These are phyloP conservation scores for Pascua sp. DNA, from an alignment of 1,284 basidiomycete species.

Conservation along the genomic window DNA sequence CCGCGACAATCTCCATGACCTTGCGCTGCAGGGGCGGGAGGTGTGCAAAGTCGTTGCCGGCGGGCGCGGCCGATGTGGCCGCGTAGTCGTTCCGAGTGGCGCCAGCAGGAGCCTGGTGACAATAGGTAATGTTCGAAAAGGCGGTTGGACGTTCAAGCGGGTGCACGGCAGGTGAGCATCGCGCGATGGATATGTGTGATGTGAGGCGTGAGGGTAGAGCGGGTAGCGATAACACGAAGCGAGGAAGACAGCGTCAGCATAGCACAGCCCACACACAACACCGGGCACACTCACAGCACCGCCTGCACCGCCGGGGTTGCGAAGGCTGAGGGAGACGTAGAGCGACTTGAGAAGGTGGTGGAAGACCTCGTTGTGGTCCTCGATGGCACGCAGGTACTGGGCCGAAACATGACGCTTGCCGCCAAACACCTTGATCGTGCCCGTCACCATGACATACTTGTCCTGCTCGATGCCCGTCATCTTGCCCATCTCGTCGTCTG, in stretches of 20 bases:
- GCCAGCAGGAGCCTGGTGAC: background rate
- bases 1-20: conserved; percentile 62
- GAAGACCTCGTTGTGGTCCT: conserved; percentile 74
- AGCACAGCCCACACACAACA: background rate
- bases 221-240: background rate
- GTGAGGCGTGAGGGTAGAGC: no score
- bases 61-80: conserved; percentile 12
- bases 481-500: conserved; percentile 56
- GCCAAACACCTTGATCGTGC: conserved; percentile 82
- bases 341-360: conserved; percentile 69
- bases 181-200: no score
- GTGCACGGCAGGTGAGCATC: no score
- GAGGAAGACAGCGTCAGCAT: background rate
- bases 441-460: conserved; percentile 78
- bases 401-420: conserved; percentile 79
- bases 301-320: conserved; percentile 47
- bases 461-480: conserved; percentile 58
- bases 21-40: conserved; percentile 62
- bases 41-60: conserved; percentile 51
- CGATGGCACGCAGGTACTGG: conserved; percentile 64
- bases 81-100: conserved; percentile 34
- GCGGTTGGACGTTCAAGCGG: no score
- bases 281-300: conserved; percentile 18
- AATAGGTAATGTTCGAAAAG: no score
- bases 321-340: conserved; percentile 52